Evolutionary conservation across 352 stramenopile genomes (phyloP), one percentile per base, ranked within the genome.

Genomic region (Globisporangium cystogenes): DNA sequence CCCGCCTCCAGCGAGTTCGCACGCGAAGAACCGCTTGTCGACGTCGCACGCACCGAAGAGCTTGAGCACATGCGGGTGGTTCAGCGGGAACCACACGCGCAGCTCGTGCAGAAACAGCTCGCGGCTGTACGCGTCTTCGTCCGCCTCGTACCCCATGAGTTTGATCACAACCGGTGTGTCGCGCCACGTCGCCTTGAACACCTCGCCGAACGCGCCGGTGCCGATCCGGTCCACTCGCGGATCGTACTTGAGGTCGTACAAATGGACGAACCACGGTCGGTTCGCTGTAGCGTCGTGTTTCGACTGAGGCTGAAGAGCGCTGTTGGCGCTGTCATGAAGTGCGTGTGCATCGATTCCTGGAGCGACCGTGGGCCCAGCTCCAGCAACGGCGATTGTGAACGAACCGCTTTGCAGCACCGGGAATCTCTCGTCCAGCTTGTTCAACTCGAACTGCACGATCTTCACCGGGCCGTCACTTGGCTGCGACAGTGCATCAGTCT

Each of bases 121-220:
- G 16, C 18, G 26, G 8, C 10, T 23, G 31, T 36, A 15, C 26
- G 45, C 14, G 31, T 11, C 15, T 27, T 27, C 23, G 44, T 50
- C 44, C 0, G 37, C 44, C 35, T 50, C 44, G 24, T 50, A 50
- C 0, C 44, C 44, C 44, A 50, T 50, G 40, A 50, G 39, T n/a
- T 53, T 53, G 14, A 53, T 27, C 23, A 53, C 48, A 0, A 53
- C 48, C 3, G 7, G 37, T 5, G 48, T 53, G 16, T 40, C 31
- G 7, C 24, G 33, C 48, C 48, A 53, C 15, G 20, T 29, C 16
- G 29, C 48, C 21, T 27, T 33, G 35, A 44, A 45, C 18, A 53
- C 48, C 6, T 16, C 33, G 2, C 48, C 48, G 33, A 45, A 53
- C 23, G 48, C 10, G n/a, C 48, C 48, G 26, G 5, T 5, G 5